phyloP scores from a whole-genome alignment of 2,329 filamentous ascomycete species.

The Scedosporium dehoogii region DNA sequence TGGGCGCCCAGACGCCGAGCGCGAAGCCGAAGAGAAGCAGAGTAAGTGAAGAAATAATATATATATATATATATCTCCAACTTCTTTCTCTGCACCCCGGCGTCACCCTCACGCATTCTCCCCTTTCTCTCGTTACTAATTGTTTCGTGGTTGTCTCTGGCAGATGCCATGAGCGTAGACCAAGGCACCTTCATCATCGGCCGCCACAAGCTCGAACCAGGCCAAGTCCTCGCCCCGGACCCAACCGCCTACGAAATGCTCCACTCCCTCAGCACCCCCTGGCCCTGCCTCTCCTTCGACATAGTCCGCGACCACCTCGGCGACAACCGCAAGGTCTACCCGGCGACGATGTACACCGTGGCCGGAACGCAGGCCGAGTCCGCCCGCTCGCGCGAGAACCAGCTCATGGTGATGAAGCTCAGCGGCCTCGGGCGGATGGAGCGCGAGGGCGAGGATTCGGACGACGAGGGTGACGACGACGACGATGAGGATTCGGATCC shows the following conservation, averaged over 20 bases:
- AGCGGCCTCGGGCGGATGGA: constrained; percentile 87
- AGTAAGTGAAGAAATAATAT: constrained; percentile 21
- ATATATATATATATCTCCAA: constrained; percentile 5
- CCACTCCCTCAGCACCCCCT: constrained; percentile 84
- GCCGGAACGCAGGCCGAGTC: constrained; percentile 86
- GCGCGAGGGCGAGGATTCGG: constrained; percentile 53
- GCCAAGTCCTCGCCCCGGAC: constrained; percentile 85
- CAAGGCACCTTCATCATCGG: constrained; percentile 94
- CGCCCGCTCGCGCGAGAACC: constrained; percentile 70
- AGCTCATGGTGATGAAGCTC: constrained; percentile 93
- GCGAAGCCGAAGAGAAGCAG: constrained; percentile 73
- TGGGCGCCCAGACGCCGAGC: constrained; percentile 81
- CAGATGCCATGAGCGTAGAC: constrained; percentile 83
- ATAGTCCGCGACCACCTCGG: constrained; percentile 79
- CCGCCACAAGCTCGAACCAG: constrained; percentile 79
- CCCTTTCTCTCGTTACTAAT: neutral
- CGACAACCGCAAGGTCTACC: constrained; percentile 84
- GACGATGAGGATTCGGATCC: constrained; percentile 75
- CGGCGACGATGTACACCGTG: constrained; percentile 89
- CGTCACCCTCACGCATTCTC: neutral
- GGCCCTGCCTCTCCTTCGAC: constrained; percentile 96
- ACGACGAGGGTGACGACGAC: constrained; percentile 54
- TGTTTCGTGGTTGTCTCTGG: constrained; percentile 12
- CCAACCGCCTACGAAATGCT: constrained; percentile 96
- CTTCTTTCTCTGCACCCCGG: neutral